A percentile compares a stretch with the other conserved stretches of the same genome.
phyloP scores from a whole-genome alignment of 805 yeast genomes.

The Tanozyma kutaoensis region DNA sequence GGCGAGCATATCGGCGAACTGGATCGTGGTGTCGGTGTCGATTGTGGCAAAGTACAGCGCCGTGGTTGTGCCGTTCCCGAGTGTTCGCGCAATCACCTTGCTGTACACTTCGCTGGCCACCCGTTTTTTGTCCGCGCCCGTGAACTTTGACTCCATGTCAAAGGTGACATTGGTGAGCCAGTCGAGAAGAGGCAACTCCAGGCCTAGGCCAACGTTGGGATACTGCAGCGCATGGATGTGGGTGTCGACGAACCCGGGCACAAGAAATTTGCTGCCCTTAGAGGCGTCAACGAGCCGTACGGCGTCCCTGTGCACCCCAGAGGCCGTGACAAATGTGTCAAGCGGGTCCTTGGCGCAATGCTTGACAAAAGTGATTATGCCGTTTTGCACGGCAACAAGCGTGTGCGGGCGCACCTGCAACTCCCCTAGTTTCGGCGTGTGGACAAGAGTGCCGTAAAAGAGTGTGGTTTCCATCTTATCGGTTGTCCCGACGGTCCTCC shows the following conservation, averaged over 20 bases:
- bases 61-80: conserved; percentile 77
- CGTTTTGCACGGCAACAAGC: conserved; percentile 43
- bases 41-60: conserved; percentile 88
- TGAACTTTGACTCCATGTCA: conserved; percentile 67
- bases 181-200: conserved; percentile 71
- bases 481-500: too few relatives aligned
- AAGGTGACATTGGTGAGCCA: conserved; percentile 87
- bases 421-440: conserved; percentile 48
- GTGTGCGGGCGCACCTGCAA: conserved; percentile 44
- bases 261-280: conserved; percentile 33
- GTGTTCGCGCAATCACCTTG: conserved; percentile 55
- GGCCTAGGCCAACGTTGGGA: conserved; percentile 49
- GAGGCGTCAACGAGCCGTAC: conserved; percentile 14
- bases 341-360: too few relatives aligned
- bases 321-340: too few relatives aligned
- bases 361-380: too few relatives aligned
- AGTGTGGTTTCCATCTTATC: too few relatives aligned
- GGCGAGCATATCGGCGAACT: conserved; percentile 62
- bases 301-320: not conserved
- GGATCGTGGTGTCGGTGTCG: conserved; percentile 55
- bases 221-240: conserved; percentile 33
- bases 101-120: conserved; percentile 53
- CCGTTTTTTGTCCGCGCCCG: conserved; percentile 21
- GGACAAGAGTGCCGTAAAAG: conserved; percentile 60
- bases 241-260: conserved; percentile 36